Base-by-base conservation (phyloP, 345 rosid species). In the Aurinia saxatilis region DNA sequence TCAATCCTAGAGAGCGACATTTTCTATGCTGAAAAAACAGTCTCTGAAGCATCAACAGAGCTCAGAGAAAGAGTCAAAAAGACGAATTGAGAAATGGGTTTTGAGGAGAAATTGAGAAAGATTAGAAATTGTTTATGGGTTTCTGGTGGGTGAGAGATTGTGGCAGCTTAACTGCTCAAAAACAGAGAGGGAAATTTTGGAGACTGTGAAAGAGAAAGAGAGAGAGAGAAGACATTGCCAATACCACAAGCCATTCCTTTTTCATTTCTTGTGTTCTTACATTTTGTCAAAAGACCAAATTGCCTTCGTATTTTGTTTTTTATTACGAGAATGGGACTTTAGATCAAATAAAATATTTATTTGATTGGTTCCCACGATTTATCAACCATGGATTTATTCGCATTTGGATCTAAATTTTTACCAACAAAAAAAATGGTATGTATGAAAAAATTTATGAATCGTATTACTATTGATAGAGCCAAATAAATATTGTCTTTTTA, bases 1-100 rank as follows among this genome's bases (percentile, higher is more conserved):
- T 67, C 73, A 53, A 79, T 63, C 80, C 89, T 77, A 49, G 78
- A 80, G 68, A 87, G 17, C 38, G 99, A 88, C 99, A 90, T 90
- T 72, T 35, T 48, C 35, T 50, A 45, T 46, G 27, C 1, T n/a
- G n/a, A 21, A 4, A 41, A 12, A 38, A 46, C 8, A 14, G 37
- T 19, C 51, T 65, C 9, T 51, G 21, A 35, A 33, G 47, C 29
- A 73, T 18, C 40, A 34, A 51, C 68, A 54, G 50, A 62, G 41
- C 15, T 41, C 37, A 12, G 5, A 42, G 45, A 15, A 44, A 50
- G 52, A 63, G 37, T 7, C 61, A 68, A 44, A 31, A 19, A 60
- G 40, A 68, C 12, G 56, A 63, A 65, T 52, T 36, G 57, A 72
- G 65, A 66, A 52, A 74, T 49, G 75, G 65, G 34, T 40, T 57